These are phyloP conservation scores for Wallacemonas sp. DNA, from an alignment of 208 protist species.

Conservation along the genomic window DNA sequence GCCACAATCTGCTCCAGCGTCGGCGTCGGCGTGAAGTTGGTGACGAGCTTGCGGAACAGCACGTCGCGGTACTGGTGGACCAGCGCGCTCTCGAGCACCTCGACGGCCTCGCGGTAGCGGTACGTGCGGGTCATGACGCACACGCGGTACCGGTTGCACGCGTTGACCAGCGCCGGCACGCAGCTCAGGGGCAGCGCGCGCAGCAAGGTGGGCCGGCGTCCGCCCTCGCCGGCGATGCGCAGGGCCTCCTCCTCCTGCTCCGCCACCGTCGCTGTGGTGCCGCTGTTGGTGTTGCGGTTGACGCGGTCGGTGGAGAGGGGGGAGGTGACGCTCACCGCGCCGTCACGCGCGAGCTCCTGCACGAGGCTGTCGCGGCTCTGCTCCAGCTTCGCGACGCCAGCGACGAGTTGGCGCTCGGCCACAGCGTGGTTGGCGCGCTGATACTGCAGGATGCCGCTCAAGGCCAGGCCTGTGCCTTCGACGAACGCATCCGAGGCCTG, in stretches of 20 bases:
- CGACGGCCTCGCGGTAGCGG: constrained; percentile 88
- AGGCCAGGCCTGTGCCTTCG: constrained; percentile 67
- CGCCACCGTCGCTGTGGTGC: background rate
- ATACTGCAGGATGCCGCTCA: constrained; percentile 72
- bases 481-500: constrained; percentile 39
- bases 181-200: constrained; percentile 48
- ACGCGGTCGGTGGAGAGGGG: background rate
- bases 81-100: constrained; percentile 74
- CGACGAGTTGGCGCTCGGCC: constrained; percentile 65
- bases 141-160: constrained; percentile 67
- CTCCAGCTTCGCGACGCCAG: constrained; percentile 60
- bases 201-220: constrained; percentile 10
- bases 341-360: background rate
- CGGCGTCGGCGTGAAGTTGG: constrained; percentile 64
- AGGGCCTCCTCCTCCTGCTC: constrained; percentile 6
- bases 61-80: constrained; percentile 72
- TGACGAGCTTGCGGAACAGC: constrained; percentile 72
- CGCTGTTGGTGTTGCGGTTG: background rate
- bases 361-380: constrained; percentile 9
- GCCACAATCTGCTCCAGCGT: constrained; percentile 87
- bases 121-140: constrained; percentile 74
- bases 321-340: background rate
- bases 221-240: background rate
- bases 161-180: constrained; percentile 43
- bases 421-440: constrained; percentile 77